phyloP scores from a whole-genome alignment of 106 monocot genomes.

The Phalaenopsis aphrodite region DNA sequence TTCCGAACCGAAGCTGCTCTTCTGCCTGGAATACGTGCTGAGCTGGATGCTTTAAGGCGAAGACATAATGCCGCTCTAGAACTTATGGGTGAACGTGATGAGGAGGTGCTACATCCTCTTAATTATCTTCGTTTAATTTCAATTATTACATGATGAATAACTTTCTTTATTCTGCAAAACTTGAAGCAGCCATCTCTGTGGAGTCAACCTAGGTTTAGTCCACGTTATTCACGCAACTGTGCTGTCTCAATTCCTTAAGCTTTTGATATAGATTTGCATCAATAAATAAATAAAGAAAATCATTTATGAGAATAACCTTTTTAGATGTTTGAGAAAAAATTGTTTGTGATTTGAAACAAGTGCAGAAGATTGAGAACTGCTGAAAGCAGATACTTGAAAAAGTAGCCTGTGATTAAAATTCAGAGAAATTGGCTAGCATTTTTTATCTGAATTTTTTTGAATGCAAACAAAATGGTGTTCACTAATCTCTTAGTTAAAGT shows the following conservation, averaged over 20 bases:
- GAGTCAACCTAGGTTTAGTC: no score
- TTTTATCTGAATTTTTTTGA: no score
- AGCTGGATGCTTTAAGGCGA: constrained; percentile 81
- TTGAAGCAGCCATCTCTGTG: no score
- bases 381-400: background rate
- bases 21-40: constrained; percentile 77
- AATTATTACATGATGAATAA: background rate
- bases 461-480: no score
- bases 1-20: constrained; percentile 55
- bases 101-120: constrained; percentile 51
- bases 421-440: no score
- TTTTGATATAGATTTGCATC: background rate
- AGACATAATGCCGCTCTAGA: constrained; percentile 91
- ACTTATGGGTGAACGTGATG: constrained; percentile 99
- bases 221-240: no score
- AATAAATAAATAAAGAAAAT: background rate
- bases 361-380: background rate
- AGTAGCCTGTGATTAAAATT: background rate
- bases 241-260: background rate
- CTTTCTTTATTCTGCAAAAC: background rate
- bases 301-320: background rate
- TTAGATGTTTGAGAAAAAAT: background rate
- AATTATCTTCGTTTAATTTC: constrained; percentile 1
- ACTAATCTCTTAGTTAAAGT: no score
- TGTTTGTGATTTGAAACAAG: background rate